Conservation (phyloP, 768 basidiomycete genomes). For the Royoungia palumana region DNA sequence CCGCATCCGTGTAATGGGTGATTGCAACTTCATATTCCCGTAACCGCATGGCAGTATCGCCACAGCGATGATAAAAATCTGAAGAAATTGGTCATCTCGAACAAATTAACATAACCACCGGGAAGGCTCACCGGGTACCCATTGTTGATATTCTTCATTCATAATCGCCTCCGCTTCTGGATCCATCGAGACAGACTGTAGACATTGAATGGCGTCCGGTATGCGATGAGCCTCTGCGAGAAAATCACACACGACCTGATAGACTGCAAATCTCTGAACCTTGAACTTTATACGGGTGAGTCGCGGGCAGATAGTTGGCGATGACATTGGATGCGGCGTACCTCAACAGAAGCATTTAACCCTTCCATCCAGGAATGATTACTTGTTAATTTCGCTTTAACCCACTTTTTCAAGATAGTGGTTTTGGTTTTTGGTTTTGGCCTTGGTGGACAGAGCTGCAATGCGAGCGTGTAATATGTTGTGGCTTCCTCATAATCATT, state of each 20-base stretch:
- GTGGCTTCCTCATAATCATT: neutral
- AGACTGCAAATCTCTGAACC: neutral
- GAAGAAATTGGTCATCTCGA: neutral
- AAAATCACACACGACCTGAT: slow-evolving; percentile 1
- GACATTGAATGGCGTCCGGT: neutral
- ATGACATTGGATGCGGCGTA: neutral
- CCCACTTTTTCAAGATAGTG: neutral
- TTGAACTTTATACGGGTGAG: neutral
- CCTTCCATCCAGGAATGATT: slow-evolving; percentile 1
- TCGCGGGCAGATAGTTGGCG: neutral
- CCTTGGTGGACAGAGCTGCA: neutral
- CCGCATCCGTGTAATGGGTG: slow-evolving; percentile 1
- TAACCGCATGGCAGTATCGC: slow-evolving; percentile 3
- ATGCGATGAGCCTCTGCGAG: neutral
- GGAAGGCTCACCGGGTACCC: neutral
- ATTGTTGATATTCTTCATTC: neutral
- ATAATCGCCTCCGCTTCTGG: neutral
- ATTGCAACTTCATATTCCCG: slow-evolving; percentile 7
- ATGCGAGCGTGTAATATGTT: neutral
- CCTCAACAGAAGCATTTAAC: neutral
- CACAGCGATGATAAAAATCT: slow-evolving; percentile 5
- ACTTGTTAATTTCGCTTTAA: neutral
- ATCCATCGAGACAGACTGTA: neutral
- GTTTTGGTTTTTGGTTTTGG: neutral
- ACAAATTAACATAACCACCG: neutral